Base-by-base conservation (phyloP, 2,329 filamentous ascomycete genomes). In the Salinomyces thailandicus region DNA sequence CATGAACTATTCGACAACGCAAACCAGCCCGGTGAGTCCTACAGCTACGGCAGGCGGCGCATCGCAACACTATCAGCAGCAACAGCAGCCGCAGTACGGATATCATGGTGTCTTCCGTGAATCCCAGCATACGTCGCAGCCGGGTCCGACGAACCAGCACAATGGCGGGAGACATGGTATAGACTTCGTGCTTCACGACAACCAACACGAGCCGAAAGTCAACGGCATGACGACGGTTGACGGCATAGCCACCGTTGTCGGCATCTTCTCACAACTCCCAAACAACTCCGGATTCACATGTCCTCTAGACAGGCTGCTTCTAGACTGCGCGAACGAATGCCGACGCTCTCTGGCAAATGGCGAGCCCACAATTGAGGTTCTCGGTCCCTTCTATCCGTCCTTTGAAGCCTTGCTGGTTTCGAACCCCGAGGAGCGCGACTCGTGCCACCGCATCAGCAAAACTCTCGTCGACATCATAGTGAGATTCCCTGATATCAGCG, bases 391-490 rank as follows among this genome's bases (percentile, higher is more conserved):
- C 11, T 87, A 93, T 53, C 85, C 85, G 1, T 83, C 79, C 39
- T 81, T 93, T 38, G 79, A 79, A 0, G 82, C 81, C 1, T 70
- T 93, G 4, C 71, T 89, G 26, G 9, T 9, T 9, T 9, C 9
- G 9, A 84, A 89, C 53, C 81, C 83, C 0, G 64, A 20, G 20
- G 17, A 20, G 20, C 31, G 17, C 15, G 20, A 31, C 19, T 20
- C 18, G 12, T 75, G 78, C 2, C 85, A 93, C 51, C 84, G 84
- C 1, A 67, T 93, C 2, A 89, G 84, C 5, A 84, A 84, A 47
- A 73, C 93, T 11, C 84, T 93, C 54, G 87, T 83, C 28, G 85
- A 93, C 57, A 85, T 93, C 40, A 67, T 93, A 8, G 70, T 74
- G 45, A 85, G 81, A n/a, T 93, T 93, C 49, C 84, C 85, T 0